Evolutionary conservation across 768 basidiomycete genomes (phyloP), one percentile per base, ranked within the genome.

Genomic region (Lactifluus echinatus): DNA sequence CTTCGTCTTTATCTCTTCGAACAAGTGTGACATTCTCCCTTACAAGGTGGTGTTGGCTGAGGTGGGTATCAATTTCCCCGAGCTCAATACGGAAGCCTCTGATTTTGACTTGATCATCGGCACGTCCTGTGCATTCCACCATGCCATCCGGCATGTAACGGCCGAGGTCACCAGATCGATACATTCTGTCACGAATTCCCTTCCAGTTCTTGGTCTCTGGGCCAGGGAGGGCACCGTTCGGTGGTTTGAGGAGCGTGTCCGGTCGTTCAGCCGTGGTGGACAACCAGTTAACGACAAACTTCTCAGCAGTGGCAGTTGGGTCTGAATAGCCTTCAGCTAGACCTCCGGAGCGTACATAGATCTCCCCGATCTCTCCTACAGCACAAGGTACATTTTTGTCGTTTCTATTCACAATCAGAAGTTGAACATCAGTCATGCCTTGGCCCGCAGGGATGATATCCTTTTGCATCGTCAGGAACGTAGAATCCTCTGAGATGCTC

Each of bases 21-120:
- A 99, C 94, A 37, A 98, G 79, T 2, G 96, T 98, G 51, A 99
- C 94, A 69, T 99, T 99, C 73, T 98, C 96, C n/a, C 95, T 77
- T 2, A 99, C 83, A 19, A 92, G 80, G 8, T 91, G 87, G 68
- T 98, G 94, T 66, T 93, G 85, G 64, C 88, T 89, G 55, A 99
- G 82, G 73, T 95, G 85, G 0, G 90, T 96, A 69, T 99, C 96
- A 63, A 99, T 96, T 70, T 99, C 96, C 15, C 94, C 94, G 7
- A 98, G 80, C 69, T 99, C 96, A 66, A 99, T 98, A 24, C 96
- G 80, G 84, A 99, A 99, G 2, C 96, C 96, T 53, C 96, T 89
- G 71, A 99, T 98, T 75, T 99, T 98, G 74, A 99, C 91, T 68
- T 99, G 96, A 68, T 98, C 95, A 68, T 99, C 96, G 2, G 95